phyloP scores from a whole-genome alignment of 148 eudicot genomes.

The Amaranthus palmeri region DNA sequence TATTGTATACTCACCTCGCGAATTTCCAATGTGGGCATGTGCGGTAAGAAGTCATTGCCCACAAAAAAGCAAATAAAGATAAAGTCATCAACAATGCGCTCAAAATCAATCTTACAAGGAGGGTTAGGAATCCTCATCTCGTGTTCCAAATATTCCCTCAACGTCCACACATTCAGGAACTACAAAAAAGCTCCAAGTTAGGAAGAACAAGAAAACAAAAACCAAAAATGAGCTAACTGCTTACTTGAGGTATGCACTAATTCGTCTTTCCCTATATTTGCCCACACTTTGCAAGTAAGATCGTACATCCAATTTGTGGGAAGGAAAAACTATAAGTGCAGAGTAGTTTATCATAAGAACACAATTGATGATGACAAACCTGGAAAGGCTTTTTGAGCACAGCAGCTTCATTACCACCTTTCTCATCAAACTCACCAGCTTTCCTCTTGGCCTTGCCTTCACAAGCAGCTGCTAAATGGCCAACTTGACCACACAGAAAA shows the following conservation, averaged over 20 bases:
- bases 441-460: constrained; percentile 94
- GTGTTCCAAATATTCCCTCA: constrained; percentile 81
- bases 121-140: constrained; percentile 77
- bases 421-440: constrained; percentile 88
- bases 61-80: constrained; percentile 97
- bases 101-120: constrained; percentile 64
- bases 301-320: no score
- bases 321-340: no score
- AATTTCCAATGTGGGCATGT: constrained; percentile 97
- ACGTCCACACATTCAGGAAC: constrained; percentile 90
- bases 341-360: no score
- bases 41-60: constrained; percentile 95
- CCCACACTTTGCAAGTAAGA: no score
- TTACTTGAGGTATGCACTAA: not conserved
- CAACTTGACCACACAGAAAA: constrained; percentile 89
- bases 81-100: constrained; percentile 86
- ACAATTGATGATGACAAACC: constrained; percentile 33
- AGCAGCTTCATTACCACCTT: constrained; percentile 52
- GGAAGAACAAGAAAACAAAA: not conserved
- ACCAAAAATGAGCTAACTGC: not conserved
- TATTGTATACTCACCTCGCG: constrained; percentile 68
- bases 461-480: constrained; percentile 85
- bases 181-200: constrained; percentile 25
- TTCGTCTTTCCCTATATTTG: no score
- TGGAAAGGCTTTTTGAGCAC: constrained; percentile 78